Base-by-base conservation (phyloP, 108 stramenopile species). In the Nannochloropsis salina region DNA sequence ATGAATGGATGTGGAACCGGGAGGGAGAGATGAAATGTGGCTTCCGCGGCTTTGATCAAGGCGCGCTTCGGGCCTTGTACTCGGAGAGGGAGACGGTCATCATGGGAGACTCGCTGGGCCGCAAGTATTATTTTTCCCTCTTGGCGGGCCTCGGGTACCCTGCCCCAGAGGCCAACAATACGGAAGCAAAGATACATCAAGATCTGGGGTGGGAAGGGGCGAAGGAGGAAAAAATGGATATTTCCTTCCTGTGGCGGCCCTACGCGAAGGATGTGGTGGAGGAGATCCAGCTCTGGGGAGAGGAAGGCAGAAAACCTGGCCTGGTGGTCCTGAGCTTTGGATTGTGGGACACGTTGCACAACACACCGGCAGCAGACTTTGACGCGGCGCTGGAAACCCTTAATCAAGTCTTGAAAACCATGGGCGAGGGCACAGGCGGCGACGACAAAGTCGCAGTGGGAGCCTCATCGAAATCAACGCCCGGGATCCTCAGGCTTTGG, bases 291-390 rank as follows among this genome's bases (percentile, higher is more conserved):
- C 80, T 10, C 81, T 31, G 41, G 85, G 80, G 45, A 82, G 82
- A 84, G 86, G 47, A 51, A 45, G 80, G 9, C 5, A 82, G 86
- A 79, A 80, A 22, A 9, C 8, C 43, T 20, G 80, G 83, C 2
- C 15, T 83, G 74, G 9, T 89, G 8, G 74, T 90, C 42, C 84
- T 84, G 79, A 86, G 89, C 2, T 88, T 51, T 22, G 85, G 86
- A 5, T 86, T 90, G 45, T 90, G 90, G 90, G 90, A 90, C 61
- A 86, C 90, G 22, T 42, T 90, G 20, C 82, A 89, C 44, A 20
- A 44, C 20, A 74, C 42, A 9, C 18, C 81, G 43, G 3, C 47
- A 9, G 82, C 41, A 18, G 9, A 84, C 31, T 89, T 42, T 40
- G 84, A 31, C 11, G 84, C 45, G 41, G 42, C 44, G 6, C 15